phyloP scores from a whole-genome alignment of 495 filamentous ascomycete genomes.

The Talaromyces thailandensis region DNA sequence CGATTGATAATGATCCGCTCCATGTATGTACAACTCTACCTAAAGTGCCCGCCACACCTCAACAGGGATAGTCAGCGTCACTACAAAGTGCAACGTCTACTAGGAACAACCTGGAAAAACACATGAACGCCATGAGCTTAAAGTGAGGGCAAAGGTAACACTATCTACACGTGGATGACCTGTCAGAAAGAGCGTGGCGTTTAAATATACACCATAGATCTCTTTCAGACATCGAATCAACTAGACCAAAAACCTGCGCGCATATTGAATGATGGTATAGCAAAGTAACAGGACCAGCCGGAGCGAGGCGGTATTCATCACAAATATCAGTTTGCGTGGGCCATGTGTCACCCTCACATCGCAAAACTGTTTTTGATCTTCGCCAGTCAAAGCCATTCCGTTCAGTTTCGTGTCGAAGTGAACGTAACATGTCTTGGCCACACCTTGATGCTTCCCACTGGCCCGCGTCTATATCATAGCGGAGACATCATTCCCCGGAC shows the following conservation, averaged over 20 bases:
- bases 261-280: background rate
- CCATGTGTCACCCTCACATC: background rate
- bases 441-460: background rate
- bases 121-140: background rate
- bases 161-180: background rate
- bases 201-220: no score
- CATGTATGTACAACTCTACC: background rate
- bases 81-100: background rate
- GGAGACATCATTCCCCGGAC: background rate
- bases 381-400: background rate
- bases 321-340: background rate
- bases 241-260: background rate
- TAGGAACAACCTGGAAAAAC: background rate
- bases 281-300: background rate
- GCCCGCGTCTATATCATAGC: background rate
- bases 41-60: background rate
- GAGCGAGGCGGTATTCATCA: background rate
- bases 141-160: background rate
- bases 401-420: background rate
- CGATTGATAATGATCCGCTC: no score
- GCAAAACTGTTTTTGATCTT: background rate
- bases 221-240: background rate
- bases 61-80: background rate
- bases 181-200: background rate
- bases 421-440: background rate